Evolutionary conservation across 2,329 filamentous ascomycete genomes (phyloP).

Genomic region (Apiospora sp.): DNA sequence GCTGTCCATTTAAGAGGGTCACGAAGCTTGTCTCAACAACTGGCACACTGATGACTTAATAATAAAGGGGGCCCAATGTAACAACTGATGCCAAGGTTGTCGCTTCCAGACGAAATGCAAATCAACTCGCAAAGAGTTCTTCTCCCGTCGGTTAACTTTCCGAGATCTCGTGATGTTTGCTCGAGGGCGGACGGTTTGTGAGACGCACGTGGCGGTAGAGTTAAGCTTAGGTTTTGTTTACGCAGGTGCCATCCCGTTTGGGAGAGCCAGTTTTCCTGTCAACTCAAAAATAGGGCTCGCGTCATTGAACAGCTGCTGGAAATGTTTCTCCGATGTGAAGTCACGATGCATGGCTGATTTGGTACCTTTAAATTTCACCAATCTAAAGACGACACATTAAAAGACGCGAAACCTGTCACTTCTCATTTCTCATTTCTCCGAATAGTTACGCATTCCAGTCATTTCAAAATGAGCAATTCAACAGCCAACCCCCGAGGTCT

Average conservation of each 20-base stretch:
- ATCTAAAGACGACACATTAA: neutral
- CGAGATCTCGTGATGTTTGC: neutral
- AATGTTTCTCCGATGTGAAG: neutral
- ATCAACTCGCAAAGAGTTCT: neutral
- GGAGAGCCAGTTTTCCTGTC: neutral
- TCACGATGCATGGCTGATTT: neutral
- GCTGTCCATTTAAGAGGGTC: neutral
- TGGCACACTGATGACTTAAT: neutral
- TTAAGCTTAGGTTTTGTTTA: neutral
- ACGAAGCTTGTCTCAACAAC: neutral
- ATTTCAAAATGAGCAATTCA: neutral
- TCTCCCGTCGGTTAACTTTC: neutral
- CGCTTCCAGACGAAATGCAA: neutral
- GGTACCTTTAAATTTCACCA: neutral
- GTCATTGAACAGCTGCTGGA: neutral
- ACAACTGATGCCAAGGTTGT: neutral
- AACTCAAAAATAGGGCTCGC: constrained; percentile 3
- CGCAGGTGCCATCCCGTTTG: neutral
- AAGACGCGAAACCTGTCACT: neutral
- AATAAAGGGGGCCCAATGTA: neutral
- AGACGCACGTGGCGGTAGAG: neutral
- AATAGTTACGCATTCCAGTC: neutral
- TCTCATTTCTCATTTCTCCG: neutral
- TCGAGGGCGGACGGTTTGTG: neutral
- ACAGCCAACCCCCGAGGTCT: neutral